Base-by-base conservation (phyloP, 345 rosid genomes). In the Toxicodendron radicans region DNA sequence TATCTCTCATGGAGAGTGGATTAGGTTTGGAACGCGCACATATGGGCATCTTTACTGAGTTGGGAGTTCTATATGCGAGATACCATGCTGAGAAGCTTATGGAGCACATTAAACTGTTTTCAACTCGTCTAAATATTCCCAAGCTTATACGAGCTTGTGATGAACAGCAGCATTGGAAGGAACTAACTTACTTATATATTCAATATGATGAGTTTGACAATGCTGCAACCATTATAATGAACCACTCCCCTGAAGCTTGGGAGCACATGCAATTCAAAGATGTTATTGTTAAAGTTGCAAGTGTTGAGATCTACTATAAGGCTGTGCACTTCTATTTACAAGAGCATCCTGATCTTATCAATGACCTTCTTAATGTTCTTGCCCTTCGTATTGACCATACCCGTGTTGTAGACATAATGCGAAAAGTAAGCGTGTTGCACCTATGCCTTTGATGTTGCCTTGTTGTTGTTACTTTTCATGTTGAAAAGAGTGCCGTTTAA, bases 171-270 rank as follows among this genome's bases (percentile, higher is more conserved):
- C 99, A 95, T 51, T 95, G 99, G 99, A 87, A 76, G 85, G 99
- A 95, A 72, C 98, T 92, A 58, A 90, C 97, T 20, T 93, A 91
- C 76, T 78, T 95, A 77, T 91, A 95, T 75, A 93, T 95, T 59
- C 94, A 90, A 57, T 95, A 95, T 58, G 98, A 86, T 79, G 99
- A 95, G 80, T 95, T 91, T 78, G 99, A 95, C 69, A 95, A 95
- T 88, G 99, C 99, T 57, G 99, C 99, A 7, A 91, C 97, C 52
- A 95, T 97, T 38, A 90, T 95, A 64, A 95, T 95, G 99, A 93
- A 95, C 76, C 99, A 95, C 85, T 95, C 99, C 56, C 99, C 99
- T 0, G 97, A 91, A 85, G 98, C 99, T 16, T 95, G 99, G 99
- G 99, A 95, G 70, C 99, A 95, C 93, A 89, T 95, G 98, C 99